Base-by-base conservation (phyloP, 208 protist genomes). In the Naegleria fowleri region DNA sequence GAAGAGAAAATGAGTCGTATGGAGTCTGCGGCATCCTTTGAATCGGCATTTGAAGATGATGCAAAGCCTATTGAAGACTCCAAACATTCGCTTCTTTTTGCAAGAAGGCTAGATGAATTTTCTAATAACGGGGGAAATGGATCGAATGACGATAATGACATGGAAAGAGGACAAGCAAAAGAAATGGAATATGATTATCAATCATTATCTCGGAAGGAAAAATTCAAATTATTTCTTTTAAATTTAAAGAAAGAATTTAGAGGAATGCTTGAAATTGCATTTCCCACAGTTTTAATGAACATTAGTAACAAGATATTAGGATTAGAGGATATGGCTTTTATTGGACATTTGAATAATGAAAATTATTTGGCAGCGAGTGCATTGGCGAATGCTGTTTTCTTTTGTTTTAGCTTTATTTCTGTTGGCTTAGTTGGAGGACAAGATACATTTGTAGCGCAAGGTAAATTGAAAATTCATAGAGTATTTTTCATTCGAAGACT, bases 241-340 rank as follows among this genome's bases (percentile, higher is more conserved):
- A n/a, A 83, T 39, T 15, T n/a, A 4, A 83, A 36, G 33, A 36
- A 36, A 83, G 22, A 83, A 83, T n/a, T 39, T n/a, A 83, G 13
- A 13, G 29, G 33, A 11, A 83, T 83, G 75, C 0, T 83, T 2
- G 33, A 83, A 39, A 83, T 83, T 39, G 15, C 83, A 48, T 51
- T 40, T 25, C 83, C 83, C 0, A 87, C 33, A 9, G 11, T 87
- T 25, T 29, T 87, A 13, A 40, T 36, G 39, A 41, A 52, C 52
- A 29, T 87, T 29, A 51, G 38, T 51, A 51, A 38, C 43, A 51
- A 29, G 15, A 33, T 41, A 25, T 33, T 87, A 15, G 83, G 83
- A 41, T 22, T 51, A 39, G 40, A 29, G n/a, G 83, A 87, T 87
- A 87, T 87, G 83, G 83, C 83, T 36, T 87, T 87, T 87, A 38